Percentiles rank a stretch among this genome's conserved stretches.
Conservation (phyloP, 1,284 basidiomycete species). For the Sporisorium scitamineum region DNA sequence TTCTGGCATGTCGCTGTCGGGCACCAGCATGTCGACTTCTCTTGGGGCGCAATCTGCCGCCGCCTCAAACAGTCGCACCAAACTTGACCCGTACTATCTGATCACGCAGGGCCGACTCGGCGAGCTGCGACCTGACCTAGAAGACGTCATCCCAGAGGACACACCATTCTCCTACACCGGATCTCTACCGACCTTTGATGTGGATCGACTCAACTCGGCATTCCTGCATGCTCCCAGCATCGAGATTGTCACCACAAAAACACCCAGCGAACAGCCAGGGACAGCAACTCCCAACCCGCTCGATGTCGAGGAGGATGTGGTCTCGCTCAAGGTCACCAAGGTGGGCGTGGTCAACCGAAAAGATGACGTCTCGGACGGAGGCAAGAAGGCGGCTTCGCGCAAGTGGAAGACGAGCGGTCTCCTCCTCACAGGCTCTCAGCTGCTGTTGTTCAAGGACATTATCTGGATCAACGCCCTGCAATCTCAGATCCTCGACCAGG, state of each 20-base stretch:
- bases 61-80: slow-evolving; percentile 71
- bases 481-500: slow-evolving; percentile 72
- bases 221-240: slow-evolving; percentile 61
- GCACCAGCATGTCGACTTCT: slow-evolving; percentile 16
- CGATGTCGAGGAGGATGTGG: slow-evolving; percentile 37
- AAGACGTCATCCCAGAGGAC: slow-evolving; percentile 55
- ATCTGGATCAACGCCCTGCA: slow-evolving; percentile 76
- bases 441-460: slow-evolving; percentile 90
- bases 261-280: slow-evolving; percentile 17
- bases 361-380: slow-evolving; percentile 77
- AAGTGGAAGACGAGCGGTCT: slow-evolving; percentile 92
- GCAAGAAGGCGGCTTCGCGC: slow-evolving; percentile 79
- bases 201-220: slow-evolving; percentile 47
- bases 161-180: slow-evolving; percentile 57
- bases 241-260: slow-evolving; percentile 57
- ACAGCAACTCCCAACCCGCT: slow-evolving; percentile 1
- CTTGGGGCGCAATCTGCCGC: slow-evolving; percentile 17
- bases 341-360: slow-evolving; percentile 85
- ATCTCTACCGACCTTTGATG: slow-evolving; percentile 36
- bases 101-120: slow-evolving; percentile 81
- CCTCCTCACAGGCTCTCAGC: slow-evolving; percentile 87
- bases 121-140: slow-evolving; percentile 73
- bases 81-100: slow-evolving; percentile 90
- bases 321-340: slow-evolving; percentile 81
- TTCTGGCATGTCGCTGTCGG: slow-evolving; percentile 10